These are phyloP conservation scores for Leccinum subtestaceum DNA, from an alignment of 768 basidiomycete species.

Conservation along the genomic window DNA sequence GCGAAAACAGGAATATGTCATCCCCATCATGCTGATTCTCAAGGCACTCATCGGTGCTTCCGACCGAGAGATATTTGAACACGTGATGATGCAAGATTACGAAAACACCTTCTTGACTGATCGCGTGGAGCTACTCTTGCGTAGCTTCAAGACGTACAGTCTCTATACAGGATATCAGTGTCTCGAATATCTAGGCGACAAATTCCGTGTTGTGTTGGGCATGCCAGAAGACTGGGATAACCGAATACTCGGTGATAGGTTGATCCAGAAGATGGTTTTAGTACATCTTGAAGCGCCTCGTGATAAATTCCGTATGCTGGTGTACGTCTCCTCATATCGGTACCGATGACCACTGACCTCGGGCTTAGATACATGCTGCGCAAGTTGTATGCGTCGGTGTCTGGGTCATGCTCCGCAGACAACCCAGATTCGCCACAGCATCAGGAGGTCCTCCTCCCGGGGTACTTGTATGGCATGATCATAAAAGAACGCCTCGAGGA, in stretches of 20 bases:
- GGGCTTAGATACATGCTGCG: constrained; percentile 87
- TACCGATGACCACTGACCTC: constrained; percentile 7
- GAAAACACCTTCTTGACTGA: constrained; percentile 97
- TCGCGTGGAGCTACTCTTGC: constrained; percentile 88
- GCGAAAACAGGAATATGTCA: constrained; percentile 97
- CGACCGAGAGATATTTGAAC: constrained; percentile 96
- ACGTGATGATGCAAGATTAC: constrained; percentile 94
- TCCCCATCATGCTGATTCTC: constrained; percentile 94
- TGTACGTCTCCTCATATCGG: constrained; percentile 46
- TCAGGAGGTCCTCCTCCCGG: constrained; percentile 95
- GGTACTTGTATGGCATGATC: constrained; percentile 91
- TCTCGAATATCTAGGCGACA: constrained; percentile 92
- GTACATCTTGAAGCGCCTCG: constrained; percentile 85
- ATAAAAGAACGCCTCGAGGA: constrained; percentile 98
- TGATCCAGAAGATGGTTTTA: constrained; percentile 81
- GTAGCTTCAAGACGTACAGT: constrained; percentile 93
- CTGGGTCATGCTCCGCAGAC: constrained; percentile 85
- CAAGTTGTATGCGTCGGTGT: constrained; percentile 89
- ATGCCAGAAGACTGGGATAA: constrained; percentile 94
- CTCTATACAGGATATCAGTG: constrained; percentile 88
- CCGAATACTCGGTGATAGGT: constrained; percentile 72
- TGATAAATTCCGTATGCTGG: constrained; percentile 92
- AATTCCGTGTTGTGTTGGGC: constrained; percentile 89
- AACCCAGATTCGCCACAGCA: constrained; percentile 99
- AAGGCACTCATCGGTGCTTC: constrained; percentile 90